Evolutionary conservation across 1,139 yeast genomes (phyloP).

Genomic region (Suhomyces wounanorum): DNA sequence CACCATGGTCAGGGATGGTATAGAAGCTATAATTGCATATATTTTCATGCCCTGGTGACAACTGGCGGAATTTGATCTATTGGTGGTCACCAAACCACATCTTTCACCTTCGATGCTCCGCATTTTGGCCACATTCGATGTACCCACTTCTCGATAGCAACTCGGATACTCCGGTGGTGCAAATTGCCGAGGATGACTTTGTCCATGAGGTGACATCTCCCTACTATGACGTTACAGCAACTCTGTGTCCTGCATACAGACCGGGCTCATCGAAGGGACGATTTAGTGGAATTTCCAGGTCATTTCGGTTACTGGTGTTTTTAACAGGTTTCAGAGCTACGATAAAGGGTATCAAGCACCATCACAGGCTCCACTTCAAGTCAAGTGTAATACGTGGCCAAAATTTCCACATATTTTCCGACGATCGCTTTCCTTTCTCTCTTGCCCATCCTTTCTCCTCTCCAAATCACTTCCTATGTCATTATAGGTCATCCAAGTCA

Average conservation of each 20-base stretch:
- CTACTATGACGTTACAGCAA: not conserved
- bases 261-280: not conserved
- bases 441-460: no score
- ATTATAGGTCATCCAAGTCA: not conserved
- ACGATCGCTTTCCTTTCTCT: no score
- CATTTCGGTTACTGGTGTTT: no score
- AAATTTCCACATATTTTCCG: no score
- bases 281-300: no score
- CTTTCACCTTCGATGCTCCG: not conserved
- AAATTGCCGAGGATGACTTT: not conserved
- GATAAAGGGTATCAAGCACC: no score
- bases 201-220: not conserved
- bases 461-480: no score
- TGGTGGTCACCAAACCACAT: not conserved
- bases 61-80: not conserved
- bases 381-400: no score
- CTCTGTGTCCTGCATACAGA: not conserved
- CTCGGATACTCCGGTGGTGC: not conserved
- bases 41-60: not conserved
- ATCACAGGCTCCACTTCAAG: no score
- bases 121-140: not conserved
- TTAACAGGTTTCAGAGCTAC: no score
- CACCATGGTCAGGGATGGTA: no score
- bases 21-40: no score
- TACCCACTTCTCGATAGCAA: not conserved